Percentiles rank a stretch among this genome's conserved stretches.
phyloP scores from a whole-genome alignment of 1,139 yeast species.

The Pichia sp. region DNA sequence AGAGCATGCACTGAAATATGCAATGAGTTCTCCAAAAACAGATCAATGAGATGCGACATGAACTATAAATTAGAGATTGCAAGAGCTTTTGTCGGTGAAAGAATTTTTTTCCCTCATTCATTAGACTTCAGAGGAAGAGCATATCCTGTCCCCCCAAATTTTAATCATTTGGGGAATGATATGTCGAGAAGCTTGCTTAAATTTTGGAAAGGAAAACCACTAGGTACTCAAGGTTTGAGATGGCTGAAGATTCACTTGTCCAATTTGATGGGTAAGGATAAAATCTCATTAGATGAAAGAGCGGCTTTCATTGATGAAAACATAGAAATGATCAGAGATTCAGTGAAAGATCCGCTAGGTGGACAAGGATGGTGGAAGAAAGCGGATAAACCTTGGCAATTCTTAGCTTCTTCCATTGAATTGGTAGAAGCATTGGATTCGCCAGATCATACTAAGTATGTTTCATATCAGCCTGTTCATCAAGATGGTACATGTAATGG shows the following conservation, averaged over 20 bases:
- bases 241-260: slow-evolving; percentile 94
- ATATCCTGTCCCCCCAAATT: slow-evolving; percentile 72
- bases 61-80: slow-evolving; percentile 94
- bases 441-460: slow-evolving; percentile 67
- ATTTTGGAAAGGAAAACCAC: slow-evolving; percentile 82
- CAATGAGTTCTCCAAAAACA: slow-evolving; percentile 58
- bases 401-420: slow-evolving; percentile 81
- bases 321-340: slow-evolving; percentile 54
- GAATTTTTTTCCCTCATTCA: slow-evolving; percentile 89
- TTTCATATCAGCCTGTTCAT: slow-evolving; percentile 86
- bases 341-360: slow-evolving; percentile 67
- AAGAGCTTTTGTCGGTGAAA: slow-evolving; percentile 84
- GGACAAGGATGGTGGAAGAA: slow-evolving; percentile 70
- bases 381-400: slow-evolving; percentile 97
- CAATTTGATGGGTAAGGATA: slow-evolving; percentile 83
- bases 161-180: slow-evolving; percentile 85
- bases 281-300: slow-evolving; percentile 74
- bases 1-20: slow-evolving; percentile 52
- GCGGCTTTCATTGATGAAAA: slow-evolving; percentile 66
- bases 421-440: slow-evolving; percentile 64
- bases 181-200: slow-evolving; percentile 77
- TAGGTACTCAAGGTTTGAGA: slow-evolving; percentile 70
- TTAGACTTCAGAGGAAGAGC: slow-evolving; percentile 96
- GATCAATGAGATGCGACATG: slow-evolving; percentile 89
- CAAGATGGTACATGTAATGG: slow-evolving; percentile 99